Percentiles rank a stretch among this genome's conserved stretches.
phyloP scores from a whole-genome alignment of 2,329 filamentous ascomycete species.

The Pseudogymnoascus sp. region DNA sequence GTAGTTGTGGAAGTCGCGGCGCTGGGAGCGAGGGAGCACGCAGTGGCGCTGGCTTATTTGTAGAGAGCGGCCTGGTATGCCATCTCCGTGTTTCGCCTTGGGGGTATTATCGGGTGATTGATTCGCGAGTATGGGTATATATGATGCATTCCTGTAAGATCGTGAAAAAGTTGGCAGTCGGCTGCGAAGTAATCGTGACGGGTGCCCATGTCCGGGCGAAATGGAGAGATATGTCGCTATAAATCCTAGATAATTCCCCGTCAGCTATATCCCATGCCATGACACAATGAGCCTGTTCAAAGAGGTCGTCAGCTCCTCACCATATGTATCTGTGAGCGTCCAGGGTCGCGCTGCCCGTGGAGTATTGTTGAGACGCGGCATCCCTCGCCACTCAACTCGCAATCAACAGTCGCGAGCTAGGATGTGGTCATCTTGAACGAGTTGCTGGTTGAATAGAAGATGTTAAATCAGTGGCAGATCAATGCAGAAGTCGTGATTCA shows the following conservation, averaged over 20 bases:
- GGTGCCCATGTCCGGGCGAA: background rate
- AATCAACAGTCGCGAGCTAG: background rate
- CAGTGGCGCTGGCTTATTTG: background rate
- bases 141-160: background rate
- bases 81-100: background rate
- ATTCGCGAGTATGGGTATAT: constrained; percentile 8
- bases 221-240: background rate
- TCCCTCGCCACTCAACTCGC: background rate
- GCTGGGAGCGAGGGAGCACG: constrained; percentile 9
- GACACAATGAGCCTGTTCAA: background rate
- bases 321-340: constrained; percentile 7
- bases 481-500: background rate
- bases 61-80: background rate
- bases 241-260: background rate
- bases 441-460: background rate
- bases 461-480: background rate
- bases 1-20: constrained; percentile 73
- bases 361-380: constrained; percentile 8
- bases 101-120: background rate
- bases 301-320: background rate
- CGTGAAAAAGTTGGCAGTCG: constrained; percentile 2
- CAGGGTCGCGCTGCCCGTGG: background rate
- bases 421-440: background rate
- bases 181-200: constrained; percentile 1
- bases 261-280: background rate